A percentile compares a stretch with the other conserved stretches of the same genome.
These are phyloP conservation scores for Leccinum boreale DNA, from an alignment of 768 basidiomycete species.

Conservation along the genomic window DNA sequence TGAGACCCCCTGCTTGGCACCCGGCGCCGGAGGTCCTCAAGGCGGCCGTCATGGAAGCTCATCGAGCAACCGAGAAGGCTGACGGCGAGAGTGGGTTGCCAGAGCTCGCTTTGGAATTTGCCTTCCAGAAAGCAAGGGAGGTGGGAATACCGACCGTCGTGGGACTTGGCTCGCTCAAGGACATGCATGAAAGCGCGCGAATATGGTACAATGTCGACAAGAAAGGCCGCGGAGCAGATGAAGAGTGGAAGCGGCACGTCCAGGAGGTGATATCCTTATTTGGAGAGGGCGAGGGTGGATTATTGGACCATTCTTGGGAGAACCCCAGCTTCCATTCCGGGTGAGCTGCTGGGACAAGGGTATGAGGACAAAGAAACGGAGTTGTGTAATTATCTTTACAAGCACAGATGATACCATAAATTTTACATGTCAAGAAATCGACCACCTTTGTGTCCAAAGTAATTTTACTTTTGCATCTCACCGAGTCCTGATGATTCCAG, in stretches of 20 bases:
- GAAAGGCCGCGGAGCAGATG: constrained; percentile 32
- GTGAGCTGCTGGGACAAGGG: background rate
- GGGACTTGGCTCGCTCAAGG: constrained; percentile 64
- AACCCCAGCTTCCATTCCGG: constrained; percentile 40
- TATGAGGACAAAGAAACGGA: background rate
- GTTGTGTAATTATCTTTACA: constrained; percentile 24
- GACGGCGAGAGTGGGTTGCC: constrained; percentile 44
- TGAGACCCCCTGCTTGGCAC: constrained; percentile 65
- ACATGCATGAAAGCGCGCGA: constrained; percentile 71
- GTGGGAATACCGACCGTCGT: constrained; percentile 60
- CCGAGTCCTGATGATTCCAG: constrained; percentile 89
- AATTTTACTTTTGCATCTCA: constrained; percentile 32
- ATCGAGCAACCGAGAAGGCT: constrained; percentile 31
- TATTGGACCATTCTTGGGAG: constrained; percentile 71
- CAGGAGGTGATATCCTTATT: constrained; percentile 42
- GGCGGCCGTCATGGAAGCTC: constrained; percentile 40
- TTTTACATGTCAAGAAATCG: constrained; percentile 18
- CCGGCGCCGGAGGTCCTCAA: constrained; percentile 58
- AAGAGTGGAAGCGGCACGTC: constrained; percentile 41
- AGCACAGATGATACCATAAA: constrained; percentile 20
- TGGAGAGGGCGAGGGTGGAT: constrained; percentile 38
- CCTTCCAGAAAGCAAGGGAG: constrained; percentile 47
- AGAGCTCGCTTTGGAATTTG: constrained; percentile 71
- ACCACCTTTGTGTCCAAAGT: constrained; percentile 11
- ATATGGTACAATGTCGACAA: constrained; percentile 64